Evolutionary conservation across 2,329 filamentous ascomycete species (phyloP).

Genomic region (Stagonosporopsis rhizophila): DNA sequence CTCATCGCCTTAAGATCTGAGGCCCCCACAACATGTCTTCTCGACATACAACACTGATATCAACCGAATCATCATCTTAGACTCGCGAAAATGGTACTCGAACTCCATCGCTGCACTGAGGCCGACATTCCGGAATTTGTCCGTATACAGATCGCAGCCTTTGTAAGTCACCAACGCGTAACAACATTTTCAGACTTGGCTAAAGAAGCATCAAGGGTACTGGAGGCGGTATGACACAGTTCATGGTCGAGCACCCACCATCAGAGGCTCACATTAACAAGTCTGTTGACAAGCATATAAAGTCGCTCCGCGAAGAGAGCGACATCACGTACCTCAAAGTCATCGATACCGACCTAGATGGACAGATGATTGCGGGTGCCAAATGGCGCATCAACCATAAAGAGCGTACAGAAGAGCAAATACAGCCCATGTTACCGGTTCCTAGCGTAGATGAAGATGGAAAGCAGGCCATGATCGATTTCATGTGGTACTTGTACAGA

Average conservation of each 20-base stretch:
- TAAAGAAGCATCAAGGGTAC: neutral
- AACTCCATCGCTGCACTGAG: slow-evolving; percentile 38
- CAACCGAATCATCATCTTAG: neutral
- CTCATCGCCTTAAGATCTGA: slow-evolving; percentile 6
- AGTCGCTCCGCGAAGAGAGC: slow-evolving; percentile 34
- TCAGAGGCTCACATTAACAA: slow-evolving; percentile 30
- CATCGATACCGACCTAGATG: slow-evolving; percentile 41
- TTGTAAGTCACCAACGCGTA: slow-evolving; percentile 13
- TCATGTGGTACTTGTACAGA: slow-evolving; percentile 35
- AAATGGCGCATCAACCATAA: slow-evolving; percentile 48
- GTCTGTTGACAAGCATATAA: slow-evolving; percentile 34
- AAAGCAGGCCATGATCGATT: slow-evolving; percentile 35
- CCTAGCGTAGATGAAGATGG: slow-evolving; percentile 35
- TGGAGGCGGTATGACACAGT: slow-evolving; percentile 35
- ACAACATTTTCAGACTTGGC: neutral
- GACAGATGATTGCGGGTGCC: slow-evolving; percentile 44
- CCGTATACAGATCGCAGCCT: slow-evolving; percentile 39
- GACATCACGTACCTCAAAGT: slow-evolving; percentile 43
- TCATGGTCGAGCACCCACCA: slow-evolving; percentile 28
- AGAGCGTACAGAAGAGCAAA: slow-evolving; percentile 41
- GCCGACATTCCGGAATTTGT: slow-evolving; percentile 40
- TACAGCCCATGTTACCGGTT: slow-evolving; percentile 38
- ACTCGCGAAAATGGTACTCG: slow-evolving; percentile 40
- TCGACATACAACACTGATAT: neutral
- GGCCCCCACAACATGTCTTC: neutral